Evolutionary conservation across 352 stramenopile genomes (phyloP).

Genomic region (Phytophthora multivora): DNA sequence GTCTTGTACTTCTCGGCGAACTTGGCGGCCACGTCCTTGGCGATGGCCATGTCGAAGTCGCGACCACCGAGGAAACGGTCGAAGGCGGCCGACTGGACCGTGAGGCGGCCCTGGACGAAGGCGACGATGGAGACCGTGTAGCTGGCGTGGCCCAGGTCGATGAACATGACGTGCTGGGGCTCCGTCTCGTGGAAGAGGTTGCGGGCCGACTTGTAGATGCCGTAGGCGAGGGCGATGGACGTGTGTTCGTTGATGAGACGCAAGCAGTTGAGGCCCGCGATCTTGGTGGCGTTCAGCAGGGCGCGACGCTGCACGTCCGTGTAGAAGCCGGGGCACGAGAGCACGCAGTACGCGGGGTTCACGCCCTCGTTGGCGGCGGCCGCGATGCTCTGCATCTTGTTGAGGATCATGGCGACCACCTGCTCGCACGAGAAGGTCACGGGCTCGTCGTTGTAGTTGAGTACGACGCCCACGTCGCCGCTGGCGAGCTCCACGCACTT

Average conservation of each 20-base stretch:
- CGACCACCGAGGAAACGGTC: conserved; percentile 96
- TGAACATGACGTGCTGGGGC: conserved; percentile 98
- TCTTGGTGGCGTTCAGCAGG: conserved; percentile 93
- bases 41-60: conserved; percentile 97
- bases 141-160: conserved; percentile 97
- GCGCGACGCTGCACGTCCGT: conserved; percentile 97
- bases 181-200: conserved; percentile 94
- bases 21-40: conserved; percentile 92
- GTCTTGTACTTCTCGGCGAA: conserved; percentile 98
- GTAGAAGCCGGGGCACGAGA: conserved; percentile 97
- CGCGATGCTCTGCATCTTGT: conserved; percentile 96
- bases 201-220: conserved; percentile 96
- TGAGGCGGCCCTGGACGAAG: conserved; percentile 96
- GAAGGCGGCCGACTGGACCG: conserved; percentile 94
- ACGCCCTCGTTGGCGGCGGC: conserved; percentile 92
- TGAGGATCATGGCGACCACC: conserved; percentile 97
- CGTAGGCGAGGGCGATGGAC: conserved; percentile 94
- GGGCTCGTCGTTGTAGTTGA: conserved; percentile 92
- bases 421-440: conserved; percentile 95
- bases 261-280: conserved; percentile 96
- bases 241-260: conserved; percentile 99
- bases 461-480: conserved; percentile 90
- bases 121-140: conserved; percentile 92
- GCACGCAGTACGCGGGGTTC: conserved; percentile 90
- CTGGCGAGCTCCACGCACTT: conserved; percentile 89